Base-by-base conservation (phyloP, 345 rosid genomes). In the Gossypium sturtianum region DNA sequence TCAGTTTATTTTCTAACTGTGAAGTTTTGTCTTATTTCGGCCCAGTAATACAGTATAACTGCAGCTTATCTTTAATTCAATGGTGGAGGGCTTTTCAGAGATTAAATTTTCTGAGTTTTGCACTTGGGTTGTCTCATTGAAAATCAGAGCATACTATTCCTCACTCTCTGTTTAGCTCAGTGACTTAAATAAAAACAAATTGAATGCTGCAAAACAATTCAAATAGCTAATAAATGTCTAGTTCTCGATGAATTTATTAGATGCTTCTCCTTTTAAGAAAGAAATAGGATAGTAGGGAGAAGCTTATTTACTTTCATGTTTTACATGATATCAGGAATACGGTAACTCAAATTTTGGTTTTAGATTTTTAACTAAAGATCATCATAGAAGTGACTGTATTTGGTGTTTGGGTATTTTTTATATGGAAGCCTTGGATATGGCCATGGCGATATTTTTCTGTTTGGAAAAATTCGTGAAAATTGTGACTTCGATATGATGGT, bases 41-140 rank as follows among this genome's bases (percentile, higher is more conserved):
- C n/a, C 72, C 25, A 22, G 57, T 27, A 68, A 67, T 48, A 16
- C 22, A 25, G 58, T 68, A 15, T 48, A 27, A 15, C 41, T 64
- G 51, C 1, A 52, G 53, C 48, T 70, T n/a, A 17, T 23, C 38
- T 47, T 47, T 22, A 44, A 67, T 29, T 25, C 20, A 19, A 49
- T 70, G 73, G 73, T 52, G 73, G 73, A 52, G 17, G 73, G 48
- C 73, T 70, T 43, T 51, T 52, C 47, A 25, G 25, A 70, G 73
- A 29, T 52, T 70, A 60, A 27, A 11, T 69, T 25, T 70, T 70
- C 51, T 70, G 62, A 70, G n/a, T 70, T 53, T 54, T 53, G 58
- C 72, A 16, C 58, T 68, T 25, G 72, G 71, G 44, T 49, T 68
- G 61, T 34, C 29, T 70, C 61, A 29, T 70, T 70, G 74, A 25